Evolutionary conservation across 257 asterid genomes (phyloP).

Genomic region (Gentiana macrophylla): DNA sequence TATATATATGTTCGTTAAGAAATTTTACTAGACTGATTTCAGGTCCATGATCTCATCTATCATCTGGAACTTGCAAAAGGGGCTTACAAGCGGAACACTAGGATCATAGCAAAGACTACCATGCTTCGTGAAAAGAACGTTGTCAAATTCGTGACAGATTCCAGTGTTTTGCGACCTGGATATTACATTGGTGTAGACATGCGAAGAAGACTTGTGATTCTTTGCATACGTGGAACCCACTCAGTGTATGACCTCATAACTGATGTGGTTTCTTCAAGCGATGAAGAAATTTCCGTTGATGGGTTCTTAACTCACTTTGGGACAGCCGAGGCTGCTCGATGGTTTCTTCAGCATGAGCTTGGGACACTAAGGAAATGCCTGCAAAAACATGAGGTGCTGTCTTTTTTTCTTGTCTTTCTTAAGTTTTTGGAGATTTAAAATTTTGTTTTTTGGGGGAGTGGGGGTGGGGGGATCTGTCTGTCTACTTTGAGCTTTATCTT

Average conservation of each 20-base stretch:
- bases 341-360: slow-evolving; percentile 74
- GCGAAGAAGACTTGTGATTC: slow-evolving; percentile 65
- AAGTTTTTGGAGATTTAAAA: not conserved
- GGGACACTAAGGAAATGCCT: slow-evolving; percentile 62
- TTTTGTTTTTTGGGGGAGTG: too few species aligned
- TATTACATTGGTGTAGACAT: slow-evolving; percentile 75
- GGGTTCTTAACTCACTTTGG: slow-evolving; percentile 91
- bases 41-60: slow-evolving; percentile 90
- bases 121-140: slow-evolving; percentile 79
- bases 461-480: too few species aligned
- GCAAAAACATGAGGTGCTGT: slow-evolving; percentile 63
- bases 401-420: not conserved
- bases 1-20: not conserved
- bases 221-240: slow-evolving; percentile 97
- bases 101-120: slow-evolving; percentile 59
- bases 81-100: slow-evolving; percentile 60
- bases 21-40: slow-evolving; percentile 8
- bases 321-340: slow-evolving; percentile 90
- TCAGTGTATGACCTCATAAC: slow-evolving; percentile 76
- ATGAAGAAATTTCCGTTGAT: slow-evolving; percentile 66
- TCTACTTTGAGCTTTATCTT: too few species aligned
- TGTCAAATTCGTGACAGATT: slow-evolving; percentile 60
- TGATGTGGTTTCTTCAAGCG: slow-evolving; percentile 69
- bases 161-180: slow-evolving; percentile 82
- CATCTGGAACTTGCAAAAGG: slow-evolving; percentile 82